Conservation (phyloP, 2,329 filamentous ascomycete genomes). For the Penicillium hesseltinei region DNA sequence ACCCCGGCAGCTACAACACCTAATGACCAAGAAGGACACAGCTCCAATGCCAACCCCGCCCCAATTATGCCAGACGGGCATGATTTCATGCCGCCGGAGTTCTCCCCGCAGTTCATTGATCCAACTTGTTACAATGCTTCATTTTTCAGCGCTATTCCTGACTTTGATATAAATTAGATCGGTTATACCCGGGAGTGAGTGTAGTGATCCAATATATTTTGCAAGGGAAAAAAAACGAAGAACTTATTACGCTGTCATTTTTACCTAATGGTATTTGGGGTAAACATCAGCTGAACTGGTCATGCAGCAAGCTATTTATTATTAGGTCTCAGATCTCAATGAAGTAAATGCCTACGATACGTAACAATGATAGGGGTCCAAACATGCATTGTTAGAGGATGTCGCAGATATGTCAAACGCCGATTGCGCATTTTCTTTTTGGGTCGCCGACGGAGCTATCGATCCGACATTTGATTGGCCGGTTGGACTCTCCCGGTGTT, state of each 20-base stretch:
- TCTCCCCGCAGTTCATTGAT: slow-evolving; percentile 30
- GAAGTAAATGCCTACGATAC: not conserved
- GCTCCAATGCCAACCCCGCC: slow-evolving; percentile 12
- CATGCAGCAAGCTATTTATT: not conserved
- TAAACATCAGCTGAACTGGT: not conserved
- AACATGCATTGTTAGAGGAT: not conserved
- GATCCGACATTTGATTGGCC: not conserved
- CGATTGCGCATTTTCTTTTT: not conserved
- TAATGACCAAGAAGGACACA: slow-evolving; percentile 17
- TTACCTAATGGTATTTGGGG: not conserved
- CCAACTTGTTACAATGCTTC: slow-evolving; percentile 33
- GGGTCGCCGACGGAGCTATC: not conserved
- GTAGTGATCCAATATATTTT: not conserved
- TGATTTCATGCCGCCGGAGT: slow-evolving; percentile 27
- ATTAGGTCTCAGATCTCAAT: too few species aligned
- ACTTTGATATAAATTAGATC: slow-evolving; percentile 26
- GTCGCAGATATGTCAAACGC: slow-evolving; percentile 1
- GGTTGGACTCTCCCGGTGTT: not conserved
- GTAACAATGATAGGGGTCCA: slow-evolving; percentile 2
- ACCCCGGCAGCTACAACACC: slow-evolving; percentile 21
- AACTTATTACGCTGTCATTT: not conserved
- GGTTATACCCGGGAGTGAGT: not conserved
- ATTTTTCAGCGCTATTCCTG: slow-evolving; percentile 29
- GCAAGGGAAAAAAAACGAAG: not conserved
- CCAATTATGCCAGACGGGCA: slow-evolving; percentile 24